These are phyloP conservation scores for Salvia sclarea DNA, from an alignment of 305 asterid species.

Conservation along the genomic window DNA sequence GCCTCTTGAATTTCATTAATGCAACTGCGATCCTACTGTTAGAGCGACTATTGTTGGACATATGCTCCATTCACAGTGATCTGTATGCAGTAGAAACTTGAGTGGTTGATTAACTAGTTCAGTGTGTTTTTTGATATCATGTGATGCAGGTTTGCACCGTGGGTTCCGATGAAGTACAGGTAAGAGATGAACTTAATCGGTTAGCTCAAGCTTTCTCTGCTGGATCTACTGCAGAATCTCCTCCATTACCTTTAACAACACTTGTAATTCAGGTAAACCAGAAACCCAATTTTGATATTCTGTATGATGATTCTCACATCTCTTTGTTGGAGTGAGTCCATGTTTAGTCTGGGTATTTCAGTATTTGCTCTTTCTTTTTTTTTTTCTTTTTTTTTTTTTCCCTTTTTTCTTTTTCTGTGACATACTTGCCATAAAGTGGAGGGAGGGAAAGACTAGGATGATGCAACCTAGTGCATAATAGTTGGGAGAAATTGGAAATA, in stretches of 20 bases:
- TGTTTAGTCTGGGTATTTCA: background rate
- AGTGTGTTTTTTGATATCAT: conserved; percentile 14
- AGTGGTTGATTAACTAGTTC: conserved; percentile 20
- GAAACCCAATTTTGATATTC: conserved; percentile 13
- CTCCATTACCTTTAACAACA: conserved; percentile 69
- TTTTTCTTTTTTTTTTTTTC: too few relatives aligned
- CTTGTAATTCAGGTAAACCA: conserved; percentile 77
- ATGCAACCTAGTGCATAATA: background rate
- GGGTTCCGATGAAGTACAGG: conserved; percentile 56
- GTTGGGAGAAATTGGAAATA: background rate
- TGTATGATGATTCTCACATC: conserved; percentile 17
- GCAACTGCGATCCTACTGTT: conserved; percentile 8
- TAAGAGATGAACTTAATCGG: conserved; percentile 61
- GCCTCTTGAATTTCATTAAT: conserved; percentile 18
- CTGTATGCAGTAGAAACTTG: conserved; percentile 25
- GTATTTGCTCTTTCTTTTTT: background rate
- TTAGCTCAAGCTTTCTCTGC: conserved; percentile 69
- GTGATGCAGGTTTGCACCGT: conserved; percentile 66
- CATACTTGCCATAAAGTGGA: background rate
- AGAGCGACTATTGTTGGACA: background rate
- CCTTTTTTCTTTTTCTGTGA: too few relatives aligned
- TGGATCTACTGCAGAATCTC: conserved; percentile 59
- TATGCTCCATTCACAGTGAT: background rate
- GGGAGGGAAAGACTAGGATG: background rate
- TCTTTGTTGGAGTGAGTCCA: conserved; percentile 20